Percentiles rank a stretch among this genome's conserved stretches.
phyloP scores from a whole-genome alignment of 176 grass and related monocot species.

The Carex myosuroides region DNA sequence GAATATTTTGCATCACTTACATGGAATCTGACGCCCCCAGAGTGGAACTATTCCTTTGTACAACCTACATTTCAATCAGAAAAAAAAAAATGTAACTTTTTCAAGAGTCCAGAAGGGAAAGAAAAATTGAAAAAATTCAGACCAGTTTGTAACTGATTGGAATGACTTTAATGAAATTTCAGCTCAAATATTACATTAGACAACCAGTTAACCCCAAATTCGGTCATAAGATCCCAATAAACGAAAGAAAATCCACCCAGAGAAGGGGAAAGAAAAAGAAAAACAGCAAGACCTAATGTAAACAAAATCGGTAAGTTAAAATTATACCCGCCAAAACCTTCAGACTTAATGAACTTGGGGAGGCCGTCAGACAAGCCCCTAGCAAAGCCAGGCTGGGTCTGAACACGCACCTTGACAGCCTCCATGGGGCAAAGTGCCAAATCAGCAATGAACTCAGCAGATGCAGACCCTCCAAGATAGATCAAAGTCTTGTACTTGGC shows the following conservation, averaged over 20 bases:
- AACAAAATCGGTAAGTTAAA: not conserved
- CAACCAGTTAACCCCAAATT: not conserved
- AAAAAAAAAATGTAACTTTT: constrained; percentile 9
- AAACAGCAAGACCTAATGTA: not conserved
- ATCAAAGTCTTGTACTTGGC: constrained; percentile 74
- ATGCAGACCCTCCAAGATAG: constrained; percentile 74
- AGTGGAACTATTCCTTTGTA: constrained; percentile 84
- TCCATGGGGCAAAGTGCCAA: constrained; percentile 82
- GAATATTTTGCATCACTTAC: constrained; percentile 27
- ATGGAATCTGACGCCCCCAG: constrained; percentile 85
- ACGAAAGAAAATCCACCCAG: not conserved
- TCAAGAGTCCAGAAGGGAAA: not conserved
- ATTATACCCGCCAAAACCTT: constrained; percentile 50
- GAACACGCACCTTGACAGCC: constrained; percentile 78
- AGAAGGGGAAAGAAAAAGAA: not conserved
- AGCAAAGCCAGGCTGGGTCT: constrained; percentile 70
- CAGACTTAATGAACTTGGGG: constrained; percentile 61
- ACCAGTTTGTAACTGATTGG: not conserved
- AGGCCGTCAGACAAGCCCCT: constrained; percentile 54
- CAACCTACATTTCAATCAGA: constrained; percentile 31
- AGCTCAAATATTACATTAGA: not conserved
- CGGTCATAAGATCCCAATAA: not conserved
- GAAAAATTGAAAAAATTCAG: not conserved
- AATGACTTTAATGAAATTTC: not conserved
- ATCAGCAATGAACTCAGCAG: constrained; percentile 72